phyloP scores from a whole-genome alignment of 2,329 filamentous ascomycete species.

The Eurotiales sp. region DNA sequence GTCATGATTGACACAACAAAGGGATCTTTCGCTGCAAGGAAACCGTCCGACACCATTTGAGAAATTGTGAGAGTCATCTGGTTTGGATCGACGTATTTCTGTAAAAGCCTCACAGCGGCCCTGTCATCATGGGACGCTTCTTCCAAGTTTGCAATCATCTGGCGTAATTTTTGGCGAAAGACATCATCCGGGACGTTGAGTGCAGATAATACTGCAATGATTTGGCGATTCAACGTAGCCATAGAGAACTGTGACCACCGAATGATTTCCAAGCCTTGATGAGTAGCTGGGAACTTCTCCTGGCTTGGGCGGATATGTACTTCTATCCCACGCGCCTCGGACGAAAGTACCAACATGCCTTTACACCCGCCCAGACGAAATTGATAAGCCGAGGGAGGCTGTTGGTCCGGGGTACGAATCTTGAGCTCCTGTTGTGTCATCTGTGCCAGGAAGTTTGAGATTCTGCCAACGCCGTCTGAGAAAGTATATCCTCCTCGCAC shows the following conservation, averaged over 20 bases:
- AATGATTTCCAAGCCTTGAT: conserved; percentile 78
- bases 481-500: conserved; percentile 67
- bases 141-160: conserved; percentile 66
- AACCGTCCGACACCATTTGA: conserved; percentile 72
- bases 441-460: conserved; percentile 72
- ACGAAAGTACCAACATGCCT: conserved; percentile 75
- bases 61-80: conserved; percentile 72
- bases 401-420: conserved; percentile 49
- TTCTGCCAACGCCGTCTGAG: conserved; percentile 88
- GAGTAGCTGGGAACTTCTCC: conserved; percentile 72
- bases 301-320: conserved; percentile 81
- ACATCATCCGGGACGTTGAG: conserved; percentile 66
- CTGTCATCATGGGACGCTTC: conserved; percentile 63
- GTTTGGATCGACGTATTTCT: conserved; percentile 78
- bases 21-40: conserved; percentile 70
- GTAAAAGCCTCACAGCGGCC: conserved; percentile 65
- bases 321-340: conserved; percentile 61
- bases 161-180: conserved; percentile 64
- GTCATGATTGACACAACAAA: conserved; percentile 76
- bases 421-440: conserved; percentile 70
- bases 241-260: conserved; percentile 70
- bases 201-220: conserved; percentile 77
- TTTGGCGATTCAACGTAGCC: conserved; percentile 83
- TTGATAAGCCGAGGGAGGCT: conserved; percentile 77
- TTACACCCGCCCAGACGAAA: conserved; percentile 92